phyloP scores from a whole-genome alignment of 2,329 filamentous ascomycete genomes.

The Aspergillus versicolor region DNA sequence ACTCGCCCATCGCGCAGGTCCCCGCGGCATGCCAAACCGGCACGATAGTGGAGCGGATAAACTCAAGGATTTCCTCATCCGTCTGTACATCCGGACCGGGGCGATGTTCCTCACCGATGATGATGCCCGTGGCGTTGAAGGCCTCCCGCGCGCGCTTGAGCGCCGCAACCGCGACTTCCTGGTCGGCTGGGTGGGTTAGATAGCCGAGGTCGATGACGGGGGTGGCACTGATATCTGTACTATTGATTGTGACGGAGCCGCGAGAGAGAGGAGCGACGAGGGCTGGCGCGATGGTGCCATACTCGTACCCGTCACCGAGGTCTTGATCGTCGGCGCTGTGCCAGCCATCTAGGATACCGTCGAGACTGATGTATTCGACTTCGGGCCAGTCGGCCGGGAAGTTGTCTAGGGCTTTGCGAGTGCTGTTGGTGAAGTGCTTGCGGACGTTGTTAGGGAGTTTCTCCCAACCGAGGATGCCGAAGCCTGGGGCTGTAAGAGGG shows the following conservation, averaged over 20 bases:
- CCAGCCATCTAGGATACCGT: conserved; percentile 15
- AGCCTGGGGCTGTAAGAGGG: conserved; percentile 9
- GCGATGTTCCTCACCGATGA: conserved; percentile 30
- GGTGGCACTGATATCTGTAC: conserved; percentile 25
- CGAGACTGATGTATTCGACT: conserved; percentile 33
- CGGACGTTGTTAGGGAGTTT: conserved; percentile 23
- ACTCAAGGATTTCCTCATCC: conserved; percentile 42
- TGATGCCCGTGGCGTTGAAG: conserved; percentile 24
- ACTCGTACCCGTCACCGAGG: conserved; percentile 24
- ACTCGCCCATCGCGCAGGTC: conserved; percentile 41
- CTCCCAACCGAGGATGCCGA: conserved; percentile 22
- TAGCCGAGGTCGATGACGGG: conserved; percentile 48
- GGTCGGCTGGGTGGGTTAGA: conserved; percentile 41
- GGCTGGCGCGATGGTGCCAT: conserved; percentile 28
- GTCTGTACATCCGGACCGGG: conserved; percentile 39
- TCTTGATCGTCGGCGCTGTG: conserved; percentile 5
- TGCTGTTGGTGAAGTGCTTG: conserved; percentile 10
- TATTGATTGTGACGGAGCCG: conserved; percentile 44
- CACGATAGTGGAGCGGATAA: conserved; percentile 24
- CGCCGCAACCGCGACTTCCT: conserved; percentile 42
- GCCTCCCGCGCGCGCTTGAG: conserved; percentile 44
- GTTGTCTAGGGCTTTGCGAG: conserved; percentile 15
- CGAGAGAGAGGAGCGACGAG: conserved; percentile 44
- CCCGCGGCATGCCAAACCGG: conserved; percentile 35
- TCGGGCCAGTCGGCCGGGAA: conserved; percentile 38